Evolutionary conservation across 2,329 filamentous ascomycete genomes (phyloP), one percentile per base, ranked within the genome.

Genomic region (Colletotrichum siamense): DNA sequence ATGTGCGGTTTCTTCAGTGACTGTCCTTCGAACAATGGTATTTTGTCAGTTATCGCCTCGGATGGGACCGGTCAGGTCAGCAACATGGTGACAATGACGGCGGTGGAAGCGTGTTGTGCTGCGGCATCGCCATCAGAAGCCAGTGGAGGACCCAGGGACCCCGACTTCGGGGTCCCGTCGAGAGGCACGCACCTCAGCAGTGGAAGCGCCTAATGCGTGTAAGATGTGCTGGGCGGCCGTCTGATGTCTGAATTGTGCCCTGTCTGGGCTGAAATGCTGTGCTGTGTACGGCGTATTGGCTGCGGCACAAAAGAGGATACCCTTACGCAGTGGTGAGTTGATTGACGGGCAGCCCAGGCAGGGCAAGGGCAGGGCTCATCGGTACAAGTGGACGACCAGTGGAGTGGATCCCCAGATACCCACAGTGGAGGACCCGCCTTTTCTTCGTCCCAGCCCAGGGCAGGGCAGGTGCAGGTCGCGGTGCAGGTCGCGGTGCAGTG

Each of bases 301-400:
- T 63, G 61, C 61, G 52, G 26, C 57, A 30, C 49, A 24, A 26
- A 44, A 66, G 61, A 66, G 63, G 63, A 66, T 66, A 66, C 63
- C 63, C 34, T 65, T 44, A 28, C 24, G 63, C 36, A 30, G 28
- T 39, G 63, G 24, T 44, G 7, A 64, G 26, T 64, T 64, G n/a
- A 66, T 44, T 24, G 34, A 32, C 16, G n/a, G 34, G 34, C 15
- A 30, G 67, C n/a, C 26, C 39, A 36, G 26, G 61, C n/a, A n/a
- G 34, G 67, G 73, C 28, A 30, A 75, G 73, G 73, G 73, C 73
- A 75, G 55, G 73, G 73, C 72, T 67, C 62, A 66, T 71, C 68
- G 22, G 28, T 62, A 39, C 44, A 30, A 63, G 34, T 65, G 57
- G 30, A n/a, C 13, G 22, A 65, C 64, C 66, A 69, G 63, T 63